Base-by-base conservation (phyloP, 2,329 filamentous ascomycete genomes). In the Aureobasidium lini region DNA sequence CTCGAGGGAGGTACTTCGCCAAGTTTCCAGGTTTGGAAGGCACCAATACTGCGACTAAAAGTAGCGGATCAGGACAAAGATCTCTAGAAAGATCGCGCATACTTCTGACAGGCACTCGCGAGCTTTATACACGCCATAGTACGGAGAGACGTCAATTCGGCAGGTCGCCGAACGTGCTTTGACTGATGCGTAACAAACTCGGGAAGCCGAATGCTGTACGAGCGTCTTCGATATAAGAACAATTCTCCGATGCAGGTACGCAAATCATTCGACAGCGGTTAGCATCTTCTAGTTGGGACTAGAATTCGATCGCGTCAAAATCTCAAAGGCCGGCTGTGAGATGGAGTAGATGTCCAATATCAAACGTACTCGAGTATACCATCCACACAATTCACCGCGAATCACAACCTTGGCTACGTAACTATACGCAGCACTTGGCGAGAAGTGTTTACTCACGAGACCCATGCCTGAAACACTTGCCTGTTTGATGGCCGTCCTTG, bases 171-270 rank as follows among this genome's bases (percentile, higher is more conserved):
- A 54, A 54, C 50, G 50, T 54, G 50, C 37, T 54, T 13, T 43
- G 37, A 23, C 39, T 40, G 29, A 43, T 18, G 29, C 39, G 7
- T 15, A 29, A 54, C 39, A 54, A 34, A 39, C 29, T 42, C 28
- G 28, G 39, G 50, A 18, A 4, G 6, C 15, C 37, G 50, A 34
- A 34, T 54, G 50, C 48, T 52, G 48, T 52, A 52, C 48, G 34
- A 52, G 36, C 48, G 36, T 36, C 23, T 23, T 43, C 8, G 50
- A 42, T 29, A 18, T 32, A 10, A 46, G 16, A 3, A 16, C 28
- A 57, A 57, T 57, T 57, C 52, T 57, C 52, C 52, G 52, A 42
- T 29, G 52, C 52, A 57, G 40, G 52, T 46, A 8, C 40, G 31
- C 16, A 16, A 37, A 46, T 36, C 13, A 28, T 37, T 29, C 10